Percentiles rank a stretch among this genome's conserved stretches.
Evolutionary conservation across 176 grass and related monocot species (phyloP).

Genomic region (Oryza nivara): DNA sequence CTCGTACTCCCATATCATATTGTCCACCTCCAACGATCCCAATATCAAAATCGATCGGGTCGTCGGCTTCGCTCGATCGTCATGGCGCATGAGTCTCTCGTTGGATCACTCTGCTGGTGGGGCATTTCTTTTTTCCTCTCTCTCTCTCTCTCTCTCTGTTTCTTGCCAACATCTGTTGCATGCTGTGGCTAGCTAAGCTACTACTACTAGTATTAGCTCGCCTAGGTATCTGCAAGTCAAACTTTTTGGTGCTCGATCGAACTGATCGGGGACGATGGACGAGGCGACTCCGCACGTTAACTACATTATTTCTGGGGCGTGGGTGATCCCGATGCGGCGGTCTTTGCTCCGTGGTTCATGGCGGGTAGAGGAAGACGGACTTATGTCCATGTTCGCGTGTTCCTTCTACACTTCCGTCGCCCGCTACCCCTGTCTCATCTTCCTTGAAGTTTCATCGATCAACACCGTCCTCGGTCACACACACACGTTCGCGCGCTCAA

Average conservation of each 20-base stretch:
- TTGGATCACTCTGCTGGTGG: conserved; percentile 17
- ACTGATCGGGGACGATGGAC: not conserved
- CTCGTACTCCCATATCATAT: not conserved
- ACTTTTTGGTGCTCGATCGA: conserved; percentile 18
- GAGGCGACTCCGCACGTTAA: conserved; percentile 1
- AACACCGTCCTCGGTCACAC: not conserved
- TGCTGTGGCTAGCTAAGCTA: not conserved
- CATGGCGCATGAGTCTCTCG: not conserved
- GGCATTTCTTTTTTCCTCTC: not conserved
- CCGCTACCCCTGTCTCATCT: not conserved
- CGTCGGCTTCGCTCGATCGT: not conserved
- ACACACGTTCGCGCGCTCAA: not conserved
- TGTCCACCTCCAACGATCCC: not conserved
- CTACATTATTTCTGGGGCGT: not conserved
- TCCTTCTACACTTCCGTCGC: not conserved
- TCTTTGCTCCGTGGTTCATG: conserved; percentile 45
- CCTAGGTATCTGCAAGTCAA: conserved; percentile 49
- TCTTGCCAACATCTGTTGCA: not conserved
- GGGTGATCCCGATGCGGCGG: conserved; percentile 50
- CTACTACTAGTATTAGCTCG: not conserved
- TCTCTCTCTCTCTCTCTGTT: not conserved
- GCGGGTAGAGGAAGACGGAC: not conserved
- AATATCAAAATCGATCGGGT: conserved; percentile 3
- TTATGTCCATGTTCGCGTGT: not conserved
- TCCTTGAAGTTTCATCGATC: not conserved